Conservation (phyloP, 129 eudicot species). For the Flaveria brownii region DNA sequence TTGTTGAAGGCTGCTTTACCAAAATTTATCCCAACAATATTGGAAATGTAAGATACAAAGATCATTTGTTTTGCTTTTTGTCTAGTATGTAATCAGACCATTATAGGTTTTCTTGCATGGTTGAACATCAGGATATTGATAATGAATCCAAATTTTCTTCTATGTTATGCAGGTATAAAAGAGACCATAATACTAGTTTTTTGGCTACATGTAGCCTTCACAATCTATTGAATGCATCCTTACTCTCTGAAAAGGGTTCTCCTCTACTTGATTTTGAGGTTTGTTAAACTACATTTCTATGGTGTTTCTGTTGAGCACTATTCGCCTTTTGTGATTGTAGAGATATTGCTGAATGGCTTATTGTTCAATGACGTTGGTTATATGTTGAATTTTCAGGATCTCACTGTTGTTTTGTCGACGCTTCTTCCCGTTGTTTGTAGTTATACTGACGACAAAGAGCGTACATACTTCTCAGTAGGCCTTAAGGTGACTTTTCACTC, state of each 20-base stretch:
- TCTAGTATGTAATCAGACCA: conserved; percentile 3
- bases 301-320: conserved; percentile 5
- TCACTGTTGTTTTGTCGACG: conserved; percentile 75
- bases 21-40: conserved; percentile 76
- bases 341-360: background rate
- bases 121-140: conserved; percentile 9
- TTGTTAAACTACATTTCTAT: conserved; percentile 22
- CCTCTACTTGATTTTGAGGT: conserved; percentile 97
- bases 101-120: conserved; percentile 7
- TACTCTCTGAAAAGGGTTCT: conserved; percentile 72
- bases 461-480: conserved; percentile 69
- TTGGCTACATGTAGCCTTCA: conserved; percentile 92
- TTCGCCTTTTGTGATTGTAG: conserved; percentile 14
- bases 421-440: conserved; percentile 85
- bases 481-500: conserved; percentile 59
- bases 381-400: conserved; percentile 68
- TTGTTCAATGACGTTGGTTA: conserved; percentile 23
- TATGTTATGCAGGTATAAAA: conserved; percentile 58
- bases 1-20: conserved; percentile 83
- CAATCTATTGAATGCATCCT: conserved; percentile 77
- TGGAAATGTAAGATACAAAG: conserved; percentile 73
- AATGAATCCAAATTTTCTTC: background rate
- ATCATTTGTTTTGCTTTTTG: conserved; percentile 15
- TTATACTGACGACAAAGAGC: conserved; percentile 59
- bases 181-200: conserved; percentile 73